Conservation (phyloP, 2,329 filamentous ascomycete species). For the Pezicula radicicola region DNA sequence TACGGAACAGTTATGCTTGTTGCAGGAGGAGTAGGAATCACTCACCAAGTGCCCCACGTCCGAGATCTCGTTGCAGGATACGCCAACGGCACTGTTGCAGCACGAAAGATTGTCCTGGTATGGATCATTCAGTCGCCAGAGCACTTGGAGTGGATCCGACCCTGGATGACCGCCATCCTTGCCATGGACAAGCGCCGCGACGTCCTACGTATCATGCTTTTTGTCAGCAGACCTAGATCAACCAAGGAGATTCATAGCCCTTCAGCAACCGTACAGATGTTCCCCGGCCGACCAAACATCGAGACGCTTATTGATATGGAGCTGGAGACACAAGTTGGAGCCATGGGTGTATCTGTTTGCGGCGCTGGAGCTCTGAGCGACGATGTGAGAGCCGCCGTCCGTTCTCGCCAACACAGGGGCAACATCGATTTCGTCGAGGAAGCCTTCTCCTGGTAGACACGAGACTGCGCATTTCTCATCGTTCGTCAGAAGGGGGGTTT, state of each 20-base stretch:
- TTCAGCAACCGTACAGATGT: slow-evolving; percentile 78
- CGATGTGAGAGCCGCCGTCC: slow-evolving; percentile 67
- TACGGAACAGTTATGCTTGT: slow-evolving; percentile 79
- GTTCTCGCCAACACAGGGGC: slow-evolving; percentile 59
- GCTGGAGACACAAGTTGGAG: slow-evolving; percentile 71
- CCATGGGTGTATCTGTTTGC: slow-evolving; percentile 72
- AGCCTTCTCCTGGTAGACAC: slow-evolving; percentile 61
- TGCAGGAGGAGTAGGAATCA: slow-evolving; percentile 78
- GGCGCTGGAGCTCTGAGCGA: slow-evolving; percentile 73
- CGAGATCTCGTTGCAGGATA: slow-evolving; percentile 69
- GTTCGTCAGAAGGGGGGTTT: background rate
- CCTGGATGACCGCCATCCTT: slow-evolving; percentile 80
- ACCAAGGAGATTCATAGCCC: slow-evolving; percentile 81
- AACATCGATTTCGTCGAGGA: slow-evolving; percentile 79
- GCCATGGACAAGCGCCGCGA: slow-evolving; percentile 73
- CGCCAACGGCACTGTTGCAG: slow-evolving; percentile 65
- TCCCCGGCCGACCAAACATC: slow-evolving; percentile 74
- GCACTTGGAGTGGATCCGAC: slow-evolving; percentile 79
- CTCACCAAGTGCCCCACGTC: slow-evolving; percentile 74
- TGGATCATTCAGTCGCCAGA: slow-evolving; percentile 80
- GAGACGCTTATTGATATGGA: slow-evolving; percentile 69
- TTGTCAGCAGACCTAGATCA: slow-evolving; percentile 70
- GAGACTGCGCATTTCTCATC: background rate
- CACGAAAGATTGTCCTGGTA: slow-evolving; percentile 69
- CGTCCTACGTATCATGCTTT: slow-evolving; percentile 72